phyloP scores from a whole-genome alignment of 768 basidiomycete genomes.

The Trametes coccinea region DNA sequence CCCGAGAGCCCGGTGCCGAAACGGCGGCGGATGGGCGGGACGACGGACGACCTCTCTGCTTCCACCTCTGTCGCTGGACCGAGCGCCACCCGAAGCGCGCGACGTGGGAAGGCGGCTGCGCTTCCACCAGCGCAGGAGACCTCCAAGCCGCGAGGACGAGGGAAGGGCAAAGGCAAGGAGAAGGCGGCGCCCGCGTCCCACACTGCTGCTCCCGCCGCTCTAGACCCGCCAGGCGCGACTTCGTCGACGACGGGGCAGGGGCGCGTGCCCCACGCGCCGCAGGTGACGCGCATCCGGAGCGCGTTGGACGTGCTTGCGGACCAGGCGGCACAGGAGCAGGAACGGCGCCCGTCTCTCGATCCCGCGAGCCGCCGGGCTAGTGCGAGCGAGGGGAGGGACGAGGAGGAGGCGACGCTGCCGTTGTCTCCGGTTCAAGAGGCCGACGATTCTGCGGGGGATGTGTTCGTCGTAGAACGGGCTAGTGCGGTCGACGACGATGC shows the following conservation, averaged over 20 bases:
- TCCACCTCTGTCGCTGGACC: not conserved
- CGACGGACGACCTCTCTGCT: not conserved
- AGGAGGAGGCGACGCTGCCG: not conserved
- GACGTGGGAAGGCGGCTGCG: conserved; percentile 3
- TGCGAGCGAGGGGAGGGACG: conserved; percentile 4
- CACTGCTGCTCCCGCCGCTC: not conserved
- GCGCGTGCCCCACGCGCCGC: not conserved
- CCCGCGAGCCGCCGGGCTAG: conserved; percentile 8
- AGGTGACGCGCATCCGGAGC: conserved; percentile 39
- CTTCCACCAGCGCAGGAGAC: not conserved
- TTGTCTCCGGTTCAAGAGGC: not conserved
- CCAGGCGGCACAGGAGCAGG: conserved; percentile 52
- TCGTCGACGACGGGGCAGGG: not conserved
- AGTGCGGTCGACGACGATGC: no score
- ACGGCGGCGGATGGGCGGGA: conserved; percentile 33
- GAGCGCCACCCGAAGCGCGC: not conserved
- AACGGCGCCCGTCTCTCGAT: conserved; percentile 24
- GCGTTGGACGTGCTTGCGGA: conserved; percentile 76
- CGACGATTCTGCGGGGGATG: not conserved
- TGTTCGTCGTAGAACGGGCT: not conserved
- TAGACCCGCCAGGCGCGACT: not conserved
- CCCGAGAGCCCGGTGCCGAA: conserved; percentile 41
- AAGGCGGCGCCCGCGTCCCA: not conserved
- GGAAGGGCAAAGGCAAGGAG: conserved; percentile 17
- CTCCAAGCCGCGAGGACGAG: not conserved